Evolutionary conservation across 2,329 filamentous ascomycete genomes (phyloP), one percentile per base, ranked within the genome.

Genomic region (Calonectria henricotiae): DNA sequence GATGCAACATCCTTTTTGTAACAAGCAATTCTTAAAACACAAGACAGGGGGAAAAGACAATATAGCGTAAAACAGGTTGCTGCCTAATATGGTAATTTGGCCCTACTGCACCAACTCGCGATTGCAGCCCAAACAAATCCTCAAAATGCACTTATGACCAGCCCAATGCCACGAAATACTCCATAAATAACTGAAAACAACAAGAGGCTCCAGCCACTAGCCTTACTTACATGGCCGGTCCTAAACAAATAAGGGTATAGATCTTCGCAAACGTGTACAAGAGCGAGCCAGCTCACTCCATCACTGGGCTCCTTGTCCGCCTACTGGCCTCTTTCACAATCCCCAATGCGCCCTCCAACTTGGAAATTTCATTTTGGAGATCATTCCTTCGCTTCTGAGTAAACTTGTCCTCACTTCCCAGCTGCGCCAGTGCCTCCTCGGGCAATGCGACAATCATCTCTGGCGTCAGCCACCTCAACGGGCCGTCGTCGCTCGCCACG

Each of bases 311-410:
- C 30, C 49, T 30, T 30, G 30, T 35, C 9, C 17, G 27, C 30
- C 51, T 55, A 1, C 41, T 74, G 4, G 76, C 76, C 17, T 27
- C 47, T 4, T 77, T 71, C 4, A 77, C 76, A 58, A 77, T 73
- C 1, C 27, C 23, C 13, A 74, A 61, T 1, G 75, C 68, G 2
- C 67, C 43, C 13, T 51, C n/a, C 12, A 77, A 37, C n/a, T 71
- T 75, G 43, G 70, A 30, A 32, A 77, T 75, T n/a, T 77, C 74
- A 4, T 30, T 58, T 6, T 68, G 43, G 6, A 77, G 35, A 46
- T 72, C 71, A 9, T 61, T 60, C 30, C 76, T 70, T 30, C 62
- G 70, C 11, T 61, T 71, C 1, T 66, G 32, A 1, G 74, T 76
- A 5, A 41, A 66, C 4, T 70, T 68, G 8, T 77, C 72, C 64